Evolutionary conservation across 495 filamentous ascomycete species (phyloP).

Genomic region (Penicillium diatomitis): DNA sequence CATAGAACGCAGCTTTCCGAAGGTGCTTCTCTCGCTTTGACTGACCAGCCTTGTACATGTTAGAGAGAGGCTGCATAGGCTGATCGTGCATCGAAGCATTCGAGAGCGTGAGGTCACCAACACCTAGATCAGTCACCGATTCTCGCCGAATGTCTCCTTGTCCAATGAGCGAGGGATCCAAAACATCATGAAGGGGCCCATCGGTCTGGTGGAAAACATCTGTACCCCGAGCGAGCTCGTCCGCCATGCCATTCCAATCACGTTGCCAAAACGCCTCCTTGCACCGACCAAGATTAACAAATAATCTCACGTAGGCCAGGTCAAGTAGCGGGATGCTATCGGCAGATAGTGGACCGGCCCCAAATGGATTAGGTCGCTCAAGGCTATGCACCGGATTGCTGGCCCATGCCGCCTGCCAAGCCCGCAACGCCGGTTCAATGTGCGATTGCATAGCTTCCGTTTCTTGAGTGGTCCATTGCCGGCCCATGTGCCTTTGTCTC

Average conservation of each 20-base stretch:
- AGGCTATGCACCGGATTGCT: slow-evolving; percentile 78
- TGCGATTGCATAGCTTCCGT: slow-evolving; percentile 94
- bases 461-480: slow-evolving; percentile 84
- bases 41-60: slow-evolving; percentile 28
- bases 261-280: slow-evolving; percentile 94
- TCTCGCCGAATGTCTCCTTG: slow-evolving; percentile 21
- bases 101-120: slow-evolving; percentile 36
- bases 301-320: slow-evolving; percentile 85
- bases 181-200: slow-evolving; percentile 20
- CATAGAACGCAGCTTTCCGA: slow-evolving; percentile 89
- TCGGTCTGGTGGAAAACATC: slow-evolving; percentile 71
- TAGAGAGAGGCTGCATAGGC: slow-evolving; percentile 24
- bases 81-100: slow-evolving; percentile 32
- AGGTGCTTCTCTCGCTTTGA: slow-evolving; percentile 77
- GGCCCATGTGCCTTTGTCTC: slow-evolving; percentile 78
- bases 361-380: slow-evolving; percentile 82
- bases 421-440: slow-evolving; percentile 87
- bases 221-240: slow-evolving; percentile 73
- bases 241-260: slow-evolving; percentile 87
- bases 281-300: slow-evolving; percentile 81
- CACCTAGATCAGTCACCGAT: slow-evolving; percentile 33
- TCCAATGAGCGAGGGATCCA: slow-evolving; percentile 26
- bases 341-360: slow-evolving; percentile 80
- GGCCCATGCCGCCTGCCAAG: slow-evolving; percentile 93
- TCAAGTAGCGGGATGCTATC: slow-evolving; percentile 94